Percentiles rank a stretch among this genome's conserved stretches.
These are phyloP conservation scores for Saksenaea vasiformis DNA, from an alignment of 371 early-diverging fungal genomes.

Conservation along the genomic window DNA sequence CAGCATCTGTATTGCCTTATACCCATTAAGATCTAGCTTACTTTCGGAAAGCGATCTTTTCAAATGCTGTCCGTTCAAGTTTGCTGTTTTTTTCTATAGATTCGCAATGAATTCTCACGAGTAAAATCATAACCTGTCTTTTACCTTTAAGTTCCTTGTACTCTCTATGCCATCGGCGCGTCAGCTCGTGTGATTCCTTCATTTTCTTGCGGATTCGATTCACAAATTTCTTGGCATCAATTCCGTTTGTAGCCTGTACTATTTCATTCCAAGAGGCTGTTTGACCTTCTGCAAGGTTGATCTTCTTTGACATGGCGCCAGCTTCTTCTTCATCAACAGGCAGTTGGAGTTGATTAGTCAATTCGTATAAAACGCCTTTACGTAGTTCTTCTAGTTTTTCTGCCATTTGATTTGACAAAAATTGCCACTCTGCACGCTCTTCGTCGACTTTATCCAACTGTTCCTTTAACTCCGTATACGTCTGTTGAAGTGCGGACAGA, in stretches of 20 bases:
- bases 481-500: slow-evolving; percentile 16
- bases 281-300: slow-evolving; percentile 25
- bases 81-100: slow-evolving; percentile 56
- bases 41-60: slow-evolving; percentile 69
- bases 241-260: slow-evolving; percentile 26
- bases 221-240: slow-evolving; percentile 37
- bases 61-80: slow-evolving; percentile 34
- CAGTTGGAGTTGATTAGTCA: slow-evolving; percentile 45
- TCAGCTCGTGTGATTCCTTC: slow-evolving; percentile 49
- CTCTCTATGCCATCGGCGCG: slow-evolving; percentile 38
- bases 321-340: slow-evolving; percentile 43
- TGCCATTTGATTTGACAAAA: slow-evolving; percentile 38
- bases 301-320: slow-evolving; percentile 26
- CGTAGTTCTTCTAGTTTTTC: slow-evolving; percentile 40
- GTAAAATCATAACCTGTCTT: background rate
- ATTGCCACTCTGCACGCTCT: slow-evolving; percentile 28
- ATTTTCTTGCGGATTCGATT: slow-evolving; percentile 42
- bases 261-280: slow-evolving; percentile 40
- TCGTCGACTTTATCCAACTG: slow-evolving; percentile 27
- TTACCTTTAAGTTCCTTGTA: slow-evolving; percentile 45
- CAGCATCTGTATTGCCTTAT: background rate
- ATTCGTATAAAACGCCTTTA: slow-evolving; percentile 33
- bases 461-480: slow-evolving; percentile 18
- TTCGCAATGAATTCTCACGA: background rate
- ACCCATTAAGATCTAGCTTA: slow-evolving; percentile 17